Conservation (phyloP, 2,329 filamentous ascomycete genomes). For the Clarireedia homoeocarpa region DNA sequence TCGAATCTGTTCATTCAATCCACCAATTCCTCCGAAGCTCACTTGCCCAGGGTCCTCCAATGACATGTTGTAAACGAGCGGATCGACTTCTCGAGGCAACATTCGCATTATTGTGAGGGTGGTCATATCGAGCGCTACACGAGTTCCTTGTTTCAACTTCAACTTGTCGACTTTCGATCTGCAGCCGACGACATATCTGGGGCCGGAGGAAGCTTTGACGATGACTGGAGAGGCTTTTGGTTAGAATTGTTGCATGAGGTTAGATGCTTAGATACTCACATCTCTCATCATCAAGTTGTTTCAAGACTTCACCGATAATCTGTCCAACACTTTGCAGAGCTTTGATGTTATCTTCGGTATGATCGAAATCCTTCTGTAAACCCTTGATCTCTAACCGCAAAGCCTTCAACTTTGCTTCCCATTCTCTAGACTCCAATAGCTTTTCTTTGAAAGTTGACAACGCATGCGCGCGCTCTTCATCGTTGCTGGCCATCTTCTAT, state of each 20-base stretch:
- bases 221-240: constrained; percentile 56
- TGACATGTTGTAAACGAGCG: constrained; percentile 99
- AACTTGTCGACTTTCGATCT: constrained; percentile 95
- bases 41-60: constrained; percentile 95
- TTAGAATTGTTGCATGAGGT: constrained; percentile 16
- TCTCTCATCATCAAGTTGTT: constrained; percentile 97
- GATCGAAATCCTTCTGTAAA: constrained; percentile 87
- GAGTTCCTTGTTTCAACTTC: constrained; percentile 96
- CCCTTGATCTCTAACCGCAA: constrained; percentile 94
- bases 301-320: constrained; percentile 97
- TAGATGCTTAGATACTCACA: constrained; percentile 51
- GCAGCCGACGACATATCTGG: constrained; percentile 96
- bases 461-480: constrained; percentile 56
- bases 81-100: constrained; percentile 96
- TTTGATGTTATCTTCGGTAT: constrained; percentile 99
- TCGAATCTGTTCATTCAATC: constrained; percentile 95
- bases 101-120: constrained; percentile 99
- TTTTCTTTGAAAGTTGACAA: constrained; percentile 72
- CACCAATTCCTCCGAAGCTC: constrained; percentile 95
- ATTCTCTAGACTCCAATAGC: constrained; percentile 91
- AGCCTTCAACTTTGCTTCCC: constrained; percentile 95
- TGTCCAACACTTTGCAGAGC: constrained; percentile 97
- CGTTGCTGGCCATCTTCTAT: constrained; percentile 19
- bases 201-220: constrained; percentile 94
- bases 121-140: constrained; percentile 97